Evolutionary conservation across 176 grass and related monocot species (phyloP).

Genomic region (Neostapfia colusana): DNA sequence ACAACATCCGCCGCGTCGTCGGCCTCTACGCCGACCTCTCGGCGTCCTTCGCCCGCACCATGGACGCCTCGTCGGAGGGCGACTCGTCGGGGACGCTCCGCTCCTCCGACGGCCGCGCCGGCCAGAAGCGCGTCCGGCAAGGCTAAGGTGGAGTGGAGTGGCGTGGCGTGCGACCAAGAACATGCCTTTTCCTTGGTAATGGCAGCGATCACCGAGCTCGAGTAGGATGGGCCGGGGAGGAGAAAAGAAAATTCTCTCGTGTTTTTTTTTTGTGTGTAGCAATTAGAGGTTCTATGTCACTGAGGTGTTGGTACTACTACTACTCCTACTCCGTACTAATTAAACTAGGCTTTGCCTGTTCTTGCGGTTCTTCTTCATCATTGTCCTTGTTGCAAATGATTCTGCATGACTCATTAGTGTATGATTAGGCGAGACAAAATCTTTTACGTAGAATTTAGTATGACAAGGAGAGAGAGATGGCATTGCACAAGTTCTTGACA

Average conservation of each 20-base stretch:
- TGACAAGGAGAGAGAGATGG: constrained; percentile 21
- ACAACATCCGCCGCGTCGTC: constrained; percentile 77
- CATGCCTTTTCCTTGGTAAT: neutral
- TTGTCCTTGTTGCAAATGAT: constrained; percentile 16
- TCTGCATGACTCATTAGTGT: constrained; percentile 33
- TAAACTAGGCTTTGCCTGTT: constrained; percentile 22
- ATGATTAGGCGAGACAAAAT: constrained; percentile 15
- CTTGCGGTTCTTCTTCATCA: constrained; percentile 22
- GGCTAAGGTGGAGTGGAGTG: constrained; percentile 12
- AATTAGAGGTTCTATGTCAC: neutral
- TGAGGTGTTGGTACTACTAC: neutral
- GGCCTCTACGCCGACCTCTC: constrained; percentile 76
- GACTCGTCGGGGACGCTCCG: constrained; percentile 62
- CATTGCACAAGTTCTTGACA: constrained; percentile 22
- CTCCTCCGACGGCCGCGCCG: constrained; percentile 30
- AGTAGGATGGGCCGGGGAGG: neutral
- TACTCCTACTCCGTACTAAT: no score
- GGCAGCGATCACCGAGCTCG: neutral
- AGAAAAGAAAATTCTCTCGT: neutral
- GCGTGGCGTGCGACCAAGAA: no score
- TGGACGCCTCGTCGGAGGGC: constrained; percentile 65
- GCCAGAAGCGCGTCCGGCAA: constrained; percentile 53
- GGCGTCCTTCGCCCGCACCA: constrained; percentile 51
- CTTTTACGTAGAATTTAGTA: constrained; percentile 14
- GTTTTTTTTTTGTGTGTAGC: constrained; percentile 11